Base-by-base conservation (phyloP, 2,329 filamentous ascomycete genomes). In the Penicillium oxalicum region DNA sequence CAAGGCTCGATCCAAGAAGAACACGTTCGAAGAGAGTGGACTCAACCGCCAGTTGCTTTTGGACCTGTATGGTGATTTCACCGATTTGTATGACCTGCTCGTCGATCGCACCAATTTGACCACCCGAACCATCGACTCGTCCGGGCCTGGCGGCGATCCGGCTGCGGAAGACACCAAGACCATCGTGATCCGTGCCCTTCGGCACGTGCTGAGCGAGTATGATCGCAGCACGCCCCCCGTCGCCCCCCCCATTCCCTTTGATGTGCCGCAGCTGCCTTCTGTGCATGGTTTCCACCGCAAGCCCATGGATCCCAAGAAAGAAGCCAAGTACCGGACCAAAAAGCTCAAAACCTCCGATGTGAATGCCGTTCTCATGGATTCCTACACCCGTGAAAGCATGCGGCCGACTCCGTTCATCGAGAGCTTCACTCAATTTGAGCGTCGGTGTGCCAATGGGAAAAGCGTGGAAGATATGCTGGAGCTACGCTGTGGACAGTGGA, bases 1-100 rank as follows among this genome's bases (percentile, higher is more conserved):
- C 7, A 95, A 93, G 67, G 89, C 90, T 2, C 86, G 80, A 60
- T 91, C 84, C 59, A 95, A 94, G 77, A 95, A 94, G 78, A 95
- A 95, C 64, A 80, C 84, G 0, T 88, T 95, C 55, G 84, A 87
- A 27, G 89, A 91, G 58, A 87, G 83, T 57, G 91, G 91, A 0
- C 77, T 97, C 24, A 96, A 96, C 67, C 80, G 93, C 25, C 71
- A 89, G 39, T 88, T 95, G 5, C 74, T 96, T 37, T 82, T 83
- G 63, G 84, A 88, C 38, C 72, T 97, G 7, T 97, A 96, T 70
- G 79, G 82, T 26, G 91, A 98, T 65, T 81, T 96, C 61, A 88
- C 87, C 58, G 81, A 84, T 35, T 74, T 97, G 12, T 97, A 97
- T 69, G 91, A 97, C 62, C 75, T 95, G 50, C 73, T 95, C 11